Evolutionary conservation across 2,329 filamentous ascomycete genomes (phyloP), one percentile per base, ranked within the genome.

Genomic region (Dothideomycetes sp.): DNA sequence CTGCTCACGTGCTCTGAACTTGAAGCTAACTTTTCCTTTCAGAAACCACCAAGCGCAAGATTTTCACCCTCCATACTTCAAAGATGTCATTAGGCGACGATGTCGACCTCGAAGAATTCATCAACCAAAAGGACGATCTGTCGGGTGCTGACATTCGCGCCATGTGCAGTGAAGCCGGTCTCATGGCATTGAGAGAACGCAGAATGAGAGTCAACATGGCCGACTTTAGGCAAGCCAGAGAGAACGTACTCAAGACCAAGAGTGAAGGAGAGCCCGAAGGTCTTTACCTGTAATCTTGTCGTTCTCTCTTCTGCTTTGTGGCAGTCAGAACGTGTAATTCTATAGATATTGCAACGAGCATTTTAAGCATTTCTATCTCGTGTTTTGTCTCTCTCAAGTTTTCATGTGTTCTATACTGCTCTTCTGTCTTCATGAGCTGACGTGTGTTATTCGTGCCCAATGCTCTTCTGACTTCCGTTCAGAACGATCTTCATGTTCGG

Each of bases 151-250:
- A 98, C 65, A 96, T 98, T 73, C 94, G 96, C 67, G 91, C 91
- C 33, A 98, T 98, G 56, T 98, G 91, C 68, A 94, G 88, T 20
- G 91, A 98, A 62, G 89, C 91, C 30, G 91, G 91, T 64, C 70
- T 98, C 59, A 79, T 96, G 76, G 91, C 91, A 15, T 71, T 98
- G 48, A 78, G 91, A 53, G 91, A 98, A 70, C 77, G 91, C 49
- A 80, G 91, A 58, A 98, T 98, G 91, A 80, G 89, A 42, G 91
- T 98, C 44, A 89, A 96, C 65, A 98, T 98, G 91, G 85, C 88
- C 6, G 91, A 98, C 65, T 98, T 98, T 73, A 74, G 91, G 42
- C 74, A 86, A 43, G 91, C 91, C 17, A 77, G 89, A 54, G 91
- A 98, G 68, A 80, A 86, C 51, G 93, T 98, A 48, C 73, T 98